Percentiles rank a stretch among this genome's conserved stretches.
Evolutionary conservation across 2,329 filamentous ascomycete genomes (phyloP).

Genomic region (Zasmidium citrigriseum): DNA sequence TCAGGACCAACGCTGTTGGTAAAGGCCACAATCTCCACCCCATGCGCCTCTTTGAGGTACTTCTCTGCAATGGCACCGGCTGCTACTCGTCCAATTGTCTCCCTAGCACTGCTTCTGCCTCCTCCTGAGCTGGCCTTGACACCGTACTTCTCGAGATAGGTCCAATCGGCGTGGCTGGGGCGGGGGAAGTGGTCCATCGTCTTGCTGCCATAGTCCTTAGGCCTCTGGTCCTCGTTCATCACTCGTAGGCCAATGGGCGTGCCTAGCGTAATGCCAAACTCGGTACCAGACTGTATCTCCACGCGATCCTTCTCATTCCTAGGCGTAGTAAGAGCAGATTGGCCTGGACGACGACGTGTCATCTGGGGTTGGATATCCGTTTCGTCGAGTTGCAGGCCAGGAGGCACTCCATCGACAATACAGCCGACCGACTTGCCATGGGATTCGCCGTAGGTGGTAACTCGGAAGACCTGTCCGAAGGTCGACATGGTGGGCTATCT

Average conservation of each 20-base stretch:
- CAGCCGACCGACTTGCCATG: slow-evolving; percentile 92
- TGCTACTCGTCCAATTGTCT: slow-evolving; percentile 89
- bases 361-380: slow-evolving; percentile 82
- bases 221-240: slow-evolving; percentile 88
- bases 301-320: slow-evolving; percentile 90
- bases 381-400: slow-evolving; percentile 82
- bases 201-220: slow-evolving; percentile 79
- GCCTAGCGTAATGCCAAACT: slow-evolving; percentile 85
- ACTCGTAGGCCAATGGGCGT: slow-evolving; percentile 88
- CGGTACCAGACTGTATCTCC: slow-evolving; percentile 88
- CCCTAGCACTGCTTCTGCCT: slow-evolving; percentile 85
- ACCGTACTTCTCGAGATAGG: slow-evolving; percentile 96
- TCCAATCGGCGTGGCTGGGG: slow-evolving; percentile 93
- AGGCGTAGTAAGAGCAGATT: slow-evolving; percentile 86
- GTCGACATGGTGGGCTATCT: slow-evolving; percentile 68
- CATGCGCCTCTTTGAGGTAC: slow-evolving; percentile 77
- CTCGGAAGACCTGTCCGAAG: slow-evolving; percentile 78
- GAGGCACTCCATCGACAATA: slow-evolving; percentile 91
- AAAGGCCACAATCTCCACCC: slow-evolving; percentile 89
- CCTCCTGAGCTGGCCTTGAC: slow-evolving; percentile 89
- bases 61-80: slow-evolving; percentile 93
- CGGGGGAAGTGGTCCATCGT: slow-evolving; percentile 92
- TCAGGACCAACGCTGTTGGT: slow-evolving; percentile 80
- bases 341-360: slow-evolving; percentile 84
- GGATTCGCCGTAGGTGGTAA: slow-evolving; percentile 84